Evolutionary conservation across 2,329 filamentous ascomycete species (phyloP).

Genomic region (Trichoderma sp.): DNA sequence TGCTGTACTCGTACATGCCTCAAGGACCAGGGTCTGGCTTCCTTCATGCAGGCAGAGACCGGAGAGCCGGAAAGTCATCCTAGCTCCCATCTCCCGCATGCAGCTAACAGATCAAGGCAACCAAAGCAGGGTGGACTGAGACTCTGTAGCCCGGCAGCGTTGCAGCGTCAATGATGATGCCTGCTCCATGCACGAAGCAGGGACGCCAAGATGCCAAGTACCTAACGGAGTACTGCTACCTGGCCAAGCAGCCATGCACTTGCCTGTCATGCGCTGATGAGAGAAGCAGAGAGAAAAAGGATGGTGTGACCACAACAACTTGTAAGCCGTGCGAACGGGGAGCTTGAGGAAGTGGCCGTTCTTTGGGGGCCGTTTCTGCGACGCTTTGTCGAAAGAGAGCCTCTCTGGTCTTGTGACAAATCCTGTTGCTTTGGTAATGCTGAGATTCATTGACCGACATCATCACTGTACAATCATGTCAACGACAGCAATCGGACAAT

Average conservation of each 20-base stretch:
- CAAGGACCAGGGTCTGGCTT: not conserved
- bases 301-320: not conserved
- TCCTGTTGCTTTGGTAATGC: constrained; percentile 1
- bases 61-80: constrained; percentile 24
- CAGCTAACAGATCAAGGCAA: constrained; percentile 13
- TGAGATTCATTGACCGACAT: constrained; percentile 18
- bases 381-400: not conserved
- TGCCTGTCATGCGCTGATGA: not conserved
- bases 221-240: not conserved
- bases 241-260: not conserved
- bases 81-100: constrained; percentile 26
- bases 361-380: constrained; percentile 21
- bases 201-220: not conserved
- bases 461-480: not conserved
- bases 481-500: constrained; percentile 14
- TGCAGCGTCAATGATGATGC: not conserved
- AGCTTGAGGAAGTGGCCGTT: constrained; percentile 8
- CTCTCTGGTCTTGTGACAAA: constrained; percentile 11
- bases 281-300: not conserved
- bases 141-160: constrained; percentile 10
- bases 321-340: not conserved
- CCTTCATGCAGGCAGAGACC: constrained; percentile 17
- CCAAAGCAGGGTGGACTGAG: constrained; percentile 1
- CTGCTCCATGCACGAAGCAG: too few species aligned
- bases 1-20: not conserved